Base-by-base conservation (phyloP, 164 flowering plant genomes). In the Litsea cubeba region DNA sequence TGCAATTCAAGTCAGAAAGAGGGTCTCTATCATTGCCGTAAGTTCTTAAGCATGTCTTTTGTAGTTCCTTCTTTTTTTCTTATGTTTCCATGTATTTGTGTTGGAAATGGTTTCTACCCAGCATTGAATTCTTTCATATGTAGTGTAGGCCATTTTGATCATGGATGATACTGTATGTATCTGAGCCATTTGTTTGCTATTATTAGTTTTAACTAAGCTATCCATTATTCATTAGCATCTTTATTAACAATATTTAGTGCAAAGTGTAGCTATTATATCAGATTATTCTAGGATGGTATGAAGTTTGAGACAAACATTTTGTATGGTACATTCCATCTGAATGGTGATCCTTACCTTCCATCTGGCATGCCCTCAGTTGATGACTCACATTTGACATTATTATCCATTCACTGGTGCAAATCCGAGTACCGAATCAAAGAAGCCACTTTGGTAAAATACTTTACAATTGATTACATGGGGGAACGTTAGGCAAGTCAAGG, bases 1-100 rank as follows among this genome's bases (percentile, higher is more conserved):
- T 72, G 32, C 76, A n/a, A 2, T 20, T 50, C 35, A 66, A 70
- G 66, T 85, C 18, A 54, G 77, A 14, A 85, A 77, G 70, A 82
- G 91, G 50, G 75, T 88, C 28, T 95, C 98, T 64, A 92, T 95
- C 71, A 82, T 95, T 51, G 98, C 99, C 23, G 99, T 92, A 78
- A 87, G 90, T 65, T 68, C n/a, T 65, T 66, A 5, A 32, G 40
- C 69, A 28, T 10, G 5, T 63, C 66, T 63, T 63, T n/a, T 22
- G 14, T 12, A 63, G 66, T 63, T 12, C 66, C 11, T 60, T 24
- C 10, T 23, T 7, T 24, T 10, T 12, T 25, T 25, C 25, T 23
- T 63, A 23, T 60, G 18, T 63, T 63, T 54, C 20, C 17, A 20
- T 54, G 17, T 54, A 20, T 54, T 54, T 15, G 60, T 54, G 60